Base-by-base conservation (phyloP, 176 grass and related monocot genomes). In the Pharus latifolius region DNA sequence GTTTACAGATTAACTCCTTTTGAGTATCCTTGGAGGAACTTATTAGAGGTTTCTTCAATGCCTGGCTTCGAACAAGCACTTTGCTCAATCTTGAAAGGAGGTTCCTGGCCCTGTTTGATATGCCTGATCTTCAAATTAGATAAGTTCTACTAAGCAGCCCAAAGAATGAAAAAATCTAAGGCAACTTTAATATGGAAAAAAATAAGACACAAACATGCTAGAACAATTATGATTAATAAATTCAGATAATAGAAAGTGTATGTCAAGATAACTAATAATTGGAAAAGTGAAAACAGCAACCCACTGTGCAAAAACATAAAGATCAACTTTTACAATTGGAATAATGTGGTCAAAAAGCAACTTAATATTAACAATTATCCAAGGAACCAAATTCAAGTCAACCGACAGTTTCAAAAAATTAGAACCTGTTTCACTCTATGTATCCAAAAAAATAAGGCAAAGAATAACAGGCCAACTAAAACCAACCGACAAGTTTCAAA, bases 71-170 rank as follows among this genome's bases (percentile, higher is more conserved):
- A 53, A 88, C 52, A 32, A 98, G 81, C 63, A 88, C 67, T 82
- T 99, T 99, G 81, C 89, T 99, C 84, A 88, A 94, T 83, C 85
- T 88, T 63, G 89, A 85, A 40, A 99, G 87, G 49, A 99, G 79
- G 37, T 76, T 66, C 65, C 74, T 91, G 15, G 95, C 90, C 82
- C 73, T 99, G 75, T 86, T 85, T 78, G 90, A 94, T 85, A 99
- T 86, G 78, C 91, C 95, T 99, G 87, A 94, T 91, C 63, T 91
- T 91, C 82, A 87, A 84, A 94, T 73, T 64, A 89, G 81, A 80
- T 83, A 76, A 71, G 57, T 78, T 78, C 40, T 56, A 84, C 75
- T 75, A 84, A 73, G 57, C 50, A 72, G 48, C 52, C 49, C 69
- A 63, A 44, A 76, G 65, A 58, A 76, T 56, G 57, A 63, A 53